Evolutionary conservation across 768 basidiomycete genomes (phyloP), one percentile per base, ranked within the genome.

Genomic region (Termitomyces sp.): DNA sequence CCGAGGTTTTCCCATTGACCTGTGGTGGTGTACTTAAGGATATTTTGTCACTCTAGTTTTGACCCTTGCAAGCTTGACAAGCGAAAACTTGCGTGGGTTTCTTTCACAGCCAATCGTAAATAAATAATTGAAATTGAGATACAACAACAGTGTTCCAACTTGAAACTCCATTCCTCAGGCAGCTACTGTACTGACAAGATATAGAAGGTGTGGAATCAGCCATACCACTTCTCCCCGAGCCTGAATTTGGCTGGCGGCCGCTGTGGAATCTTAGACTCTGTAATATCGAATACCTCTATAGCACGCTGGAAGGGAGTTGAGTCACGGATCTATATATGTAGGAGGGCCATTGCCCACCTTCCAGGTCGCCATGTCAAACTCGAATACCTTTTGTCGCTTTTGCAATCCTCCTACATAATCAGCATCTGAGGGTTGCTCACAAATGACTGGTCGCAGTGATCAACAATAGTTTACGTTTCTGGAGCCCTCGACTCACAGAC

Each of bases 281-380:
- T 85, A 63, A 98, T 95, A 32, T 89, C 72, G 72, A 94, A 97
- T 0, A 89, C 80, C 59, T 93, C 82, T 63, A 91, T 97, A 8
- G 96, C 94, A 11, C 87, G 82, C 94, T 96, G 64, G 34, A 25
- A 39, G 44, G 43, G 28, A 25, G 30, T 11, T 47, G 6, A 21
- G 42, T 35, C 54, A 52, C 43, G 34, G 44, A 42, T 28, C 12
- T 42, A 17, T 7, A 27, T 28, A 44, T 55, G 42, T 4, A 17
- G 48, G 14, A 16, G 16, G 46, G 39, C 21, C 16, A 10, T 47
- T 14, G 68, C 79, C 48, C 60, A 94, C 95, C 81, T 79, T 72
- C 95, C 95, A 99, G 0, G 88, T 86, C 3, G 83, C 80, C 84
- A 90, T 86, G 62, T 96, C 94, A 63, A 98, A 85, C 68, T 98